These are phyloP conservation scores for Linanthus parryae DNA, from an alignment of 148 eudicot species.

Conservation along the genomic window DNA sequence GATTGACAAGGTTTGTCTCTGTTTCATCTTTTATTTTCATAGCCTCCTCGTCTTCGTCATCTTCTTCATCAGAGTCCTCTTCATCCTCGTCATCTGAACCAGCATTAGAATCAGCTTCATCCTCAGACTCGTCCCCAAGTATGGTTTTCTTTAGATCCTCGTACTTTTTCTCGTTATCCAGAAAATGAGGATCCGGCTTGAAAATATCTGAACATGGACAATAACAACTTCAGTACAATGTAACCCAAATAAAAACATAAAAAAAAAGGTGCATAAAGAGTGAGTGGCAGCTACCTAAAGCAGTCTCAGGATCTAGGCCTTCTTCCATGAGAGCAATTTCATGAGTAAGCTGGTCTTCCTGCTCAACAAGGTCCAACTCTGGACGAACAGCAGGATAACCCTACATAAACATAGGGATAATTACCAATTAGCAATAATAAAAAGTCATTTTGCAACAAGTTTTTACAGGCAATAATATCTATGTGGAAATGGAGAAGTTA, in stretches of 20 bases:
- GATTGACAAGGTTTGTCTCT: constrained; percentile 90
- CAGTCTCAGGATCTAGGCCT: constrained; percentile 63
- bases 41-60: constrained; percentile 65
- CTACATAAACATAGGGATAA: constrained; percentile 29
- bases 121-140: constrained; percentile 89
- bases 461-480: background rate
- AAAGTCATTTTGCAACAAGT: background rate
- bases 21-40: constrained; percentile 86
- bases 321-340: constrained; percentile 75
- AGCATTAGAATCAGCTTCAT: constrained; percentile 57
- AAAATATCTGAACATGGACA: constrained; percentile 56
- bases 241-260: background rate
- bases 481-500: no score
- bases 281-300: constrained; percentile 49
- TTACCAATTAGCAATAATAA: constrained; percentile 4
- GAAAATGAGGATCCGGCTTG: constrained; percentile 69
- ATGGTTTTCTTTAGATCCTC: constrained; percentile 80
- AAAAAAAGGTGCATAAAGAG: background rate
- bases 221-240: constrained; percentile 3
- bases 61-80: constrained; percentile 60
- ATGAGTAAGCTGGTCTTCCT: constrained; percentile 87
- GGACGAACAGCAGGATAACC: constrained; percentile 90
- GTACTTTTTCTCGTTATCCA: constrained; percentile 70
- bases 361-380: constrained; percentile 90
- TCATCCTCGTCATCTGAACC: constrained; percentile 74